Base-by-base conservation (phyloP, 2,329 filamentous ascomycete species). In the Xylaria digitata region DNA sequence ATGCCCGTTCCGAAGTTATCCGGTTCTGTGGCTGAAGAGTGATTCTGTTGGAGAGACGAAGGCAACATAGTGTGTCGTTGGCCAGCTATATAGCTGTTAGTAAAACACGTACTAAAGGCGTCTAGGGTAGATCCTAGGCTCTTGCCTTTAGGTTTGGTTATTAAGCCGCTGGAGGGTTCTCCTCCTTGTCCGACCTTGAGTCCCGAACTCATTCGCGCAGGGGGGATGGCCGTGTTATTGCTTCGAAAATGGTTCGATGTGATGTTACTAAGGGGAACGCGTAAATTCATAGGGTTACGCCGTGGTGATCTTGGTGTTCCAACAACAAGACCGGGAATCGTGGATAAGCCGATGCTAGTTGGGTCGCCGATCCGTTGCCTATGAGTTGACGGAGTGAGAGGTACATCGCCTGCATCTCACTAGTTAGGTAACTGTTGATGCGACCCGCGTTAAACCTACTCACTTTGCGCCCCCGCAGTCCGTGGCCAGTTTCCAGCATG, bases 341-440 rank as follows among this genome's bases (percentile, higher is more conserved):
- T 73, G 21, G 77, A 74, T 32, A 79, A 52, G 15, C 75, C 75
- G 26, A 76, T 65, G 15, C 71, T 64, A 23, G 57, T 57, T 21
- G 67, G 53, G 30, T 74, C 72, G 17, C 69, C 73, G 19, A 78
- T 30, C n/a, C 76, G 73, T 68, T 75, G 73, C n/a, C 75, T 72
- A 70, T 79, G 74, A 30, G 73, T 76, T 11, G 78, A 77, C 19
- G 78, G 78, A 0, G 78, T 80, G 34, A 76, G 43, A n/a, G 77
- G 75, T 15, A 77, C 42, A 26, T 76, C 75, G 6, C 66, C 77
- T 79, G 30, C 30, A 17, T 9, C 15, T 21, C 48, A 17, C 65
- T 19, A 72, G 70, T 64, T 3, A 63, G 42, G 9, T 21, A 11
- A 15, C 2, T 26, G 46, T 57, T 17, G 13, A 37, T 26, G 52